Evolutionary conservation across 805 yeast genomes (phyloP), one percentile per base, ranked within the genome.

Genomic region (Yarrowia hollandica): DNA sequence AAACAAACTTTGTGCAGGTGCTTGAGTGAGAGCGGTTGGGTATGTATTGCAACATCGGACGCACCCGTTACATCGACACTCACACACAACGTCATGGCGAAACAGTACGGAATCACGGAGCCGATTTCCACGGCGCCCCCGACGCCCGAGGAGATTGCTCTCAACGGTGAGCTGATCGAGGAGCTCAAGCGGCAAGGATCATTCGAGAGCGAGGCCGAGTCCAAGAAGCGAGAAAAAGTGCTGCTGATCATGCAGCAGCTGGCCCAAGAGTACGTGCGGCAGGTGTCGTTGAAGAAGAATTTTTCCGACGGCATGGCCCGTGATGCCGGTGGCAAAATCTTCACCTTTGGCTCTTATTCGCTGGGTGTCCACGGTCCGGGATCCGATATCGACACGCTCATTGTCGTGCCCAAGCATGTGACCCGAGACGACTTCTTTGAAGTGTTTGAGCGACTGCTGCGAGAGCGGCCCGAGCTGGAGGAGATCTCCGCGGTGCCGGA

Each of bases 361-460:
- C 74, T 94, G 41, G 99, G 99, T 4, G 99, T 94, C 12, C 90
- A 91, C 74, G 98, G 98, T 0, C 98, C 98, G 0, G 98, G 99
- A 0, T 87, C 96, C 0, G 99, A 94, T 85, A 92, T 94, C 62
- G 99, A 94, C 76, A 88, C 98, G 0, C 75, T 94, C 44, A 88
- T 94, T n/a, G 97, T 92, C 23, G 97, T 89, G 15, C 99, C 99
- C 1, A 94, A 92, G 67, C 98, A 94, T 71, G 96, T 94, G 12
- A 79, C 88, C 1, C 80, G 97, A 63, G 94, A 88, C 22, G 94
- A 91, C 71, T 94, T 92, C 69, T 94, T 94, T 69, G 82, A 80
- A 1, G 90, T 88, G 0, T 90, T 94, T 74, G 88, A 79, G 33
- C 79, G 79, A 41, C 71, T 94, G 12, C 71, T 94, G 60, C 78